Conservation (phyloP, 1,139 yeast genomes). For the Candida sp. region DNA sequence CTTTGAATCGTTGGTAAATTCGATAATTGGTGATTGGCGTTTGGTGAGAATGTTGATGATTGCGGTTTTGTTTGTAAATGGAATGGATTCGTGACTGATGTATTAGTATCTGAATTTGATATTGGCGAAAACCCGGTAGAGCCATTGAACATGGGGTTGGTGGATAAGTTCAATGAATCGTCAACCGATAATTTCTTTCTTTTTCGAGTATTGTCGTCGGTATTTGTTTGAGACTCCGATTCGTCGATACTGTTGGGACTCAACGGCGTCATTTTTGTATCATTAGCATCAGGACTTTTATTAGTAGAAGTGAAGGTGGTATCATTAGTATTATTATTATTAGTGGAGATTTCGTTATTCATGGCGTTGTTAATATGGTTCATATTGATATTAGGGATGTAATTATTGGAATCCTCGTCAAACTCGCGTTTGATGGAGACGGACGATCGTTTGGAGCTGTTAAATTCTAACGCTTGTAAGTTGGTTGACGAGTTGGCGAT, state of each 20-base stretch:
- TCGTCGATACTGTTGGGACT: constrained; percentile 69
- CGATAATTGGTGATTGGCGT: constrained; percentile 5
- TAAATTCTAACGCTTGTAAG: constrained; percentile 8
- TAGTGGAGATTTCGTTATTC: neutral
- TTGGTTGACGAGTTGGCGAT: constrained; percentile 20
- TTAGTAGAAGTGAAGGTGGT: neutral
- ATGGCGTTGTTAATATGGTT: neutral
- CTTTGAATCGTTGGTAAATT: constrained; percentile 65
- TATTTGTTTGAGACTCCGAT: constrained; percentile 54
- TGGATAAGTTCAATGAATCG: constrained; percentile 34
- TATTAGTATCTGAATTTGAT: constrained; percentile 45
- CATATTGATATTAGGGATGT: neutral
- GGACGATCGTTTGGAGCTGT: constrained; percentile 5
- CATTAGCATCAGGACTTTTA: neutral
- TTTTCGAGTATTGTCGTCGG: constrained; percentile 30
- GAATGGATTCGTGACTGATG: constrained; percentile 24
- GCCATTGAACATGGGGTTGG: constrained; percentile 46
- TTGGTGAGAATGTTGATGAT: constrained; percentile 9
- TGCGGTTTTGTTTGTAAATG: constrained; percentile 10
- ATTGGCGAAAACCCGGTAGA: constrained; percentile 43
- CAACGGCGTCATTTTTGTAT: constrained; percentile 25
- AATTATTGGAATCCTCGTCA: constrained; percentile 6
- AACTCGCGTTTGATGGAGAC: constrained; percentile 8
- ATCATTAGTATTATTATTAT: neutral
- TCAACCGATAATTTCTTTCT: constrained; percentile 44